Base-by-base conservation (phyloP, 2,329 filamentous ascomycete species). In the Diaporthe citriasiana region DNA sequence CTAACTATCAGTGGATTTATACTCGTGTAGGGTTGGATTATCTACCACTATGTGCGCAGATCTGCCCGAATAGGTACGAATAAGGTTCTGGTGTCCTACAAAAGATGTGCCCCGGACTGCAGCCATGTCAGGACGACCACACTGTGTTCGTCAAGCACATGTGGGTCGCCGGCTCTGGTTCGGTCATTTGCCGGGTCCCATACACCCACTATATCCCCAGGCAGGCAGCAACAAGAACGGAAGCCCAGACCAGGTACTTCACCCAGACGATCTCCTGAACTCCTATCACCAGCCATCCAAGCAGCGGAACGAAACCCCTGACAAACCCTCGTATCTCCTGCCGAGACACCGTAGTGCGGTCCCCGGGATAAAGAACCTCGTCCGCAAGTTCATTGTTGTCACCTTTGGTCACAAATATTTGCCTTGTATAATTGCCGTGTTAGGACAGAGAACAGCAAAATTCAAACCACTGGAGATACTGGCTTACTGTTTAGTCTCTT, bases 361-460 rank as follows among this genome's bases (percentile, higher is more conserved):
- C 71, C 3, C 56, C 55, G 22, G 78, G 78, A 71, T 79, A 79
- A 1, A 79, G 56, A 15, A 72, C 71, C 13, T 77, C 70, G 60
- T 79, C 77, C 59, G 78, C 74, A 15, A 75, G 8, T 15, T 60
- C 70, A 42, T 79, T 79, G 40, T 79, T 79, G 56, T 78, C 78
- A 2, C 78, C 77, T 69, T 78, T 78, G 10, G 77, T 79, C 8
- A 79, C 38, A 27, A 78, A 76, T 4, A 74, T 22, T 71, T 79
- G 78, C 51, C 78, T 79, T 55, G 13, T 40, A 6, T 27, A 55
- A 56, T 27, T 22, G 30, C 66, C 51, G 13, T 12, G 27, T 55
- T 22, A 55, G 53, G 22, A 55, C 10, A 1, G 5, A 33, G 12
- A 27, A 55, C 12, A 8, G 17, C 6, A 9, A 55, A 19, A 19